Base-by-base conservation (phyloP, 2,329 filamentous ascomycete species). In the Simplicillium sp. region DNA sequence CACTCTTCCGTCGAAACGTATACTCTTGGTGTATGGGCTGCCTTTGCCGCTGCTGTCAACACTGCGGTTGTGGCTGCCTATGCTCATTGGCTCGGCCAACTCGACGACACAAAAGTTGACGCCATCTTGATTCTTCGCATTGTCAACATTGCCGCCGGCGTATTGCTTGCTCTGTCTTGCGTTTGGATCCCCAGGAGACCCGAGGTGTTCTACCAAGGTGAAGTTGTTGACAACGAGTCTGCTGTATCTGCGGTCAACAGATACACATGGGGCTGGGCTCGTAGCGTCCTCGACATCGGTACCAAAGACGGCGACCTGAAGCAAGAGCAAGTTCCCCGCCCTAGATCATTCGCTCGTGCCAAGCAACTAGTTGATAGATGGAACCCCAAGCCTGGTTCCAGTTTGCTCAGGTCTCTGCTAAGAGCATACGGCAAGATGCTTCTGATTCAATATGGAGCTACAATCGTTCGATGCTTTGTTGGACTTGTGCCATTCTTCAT, bases 401-500 rank as follows among this genome's bases (percentile, higher is more conserved):
- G 66, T 11, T 68, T 88, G 1, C 79, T 82, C 72, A 65, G 76
- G 39, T 73, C 75, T 1, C 52, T 88, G 3, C 49, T 81, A 4
- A 56, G 68, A 34, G 71, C 73, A 1, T 81, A 87, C 54, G 72
- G 71, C 45, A 57, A 57, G 17, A 56, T 65, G 1, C 66, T 89
- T 32, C 49, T 67, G 2, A 41, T 75, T 8, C 84, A 88, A 58
- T 80, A 75, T 64, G 36, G 61, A 2, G 54, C 84, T 7, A 77
- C 76, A 11, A 44, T 77, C 1, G 45, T 69, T 7, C 66, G 70
- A 15, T 73, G 75, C 8, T 49, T 81, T 25, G 50, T 83, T n/a
- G 77, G 77, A 41, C 80, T 88, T 43, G 72, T 76, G 0, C 85
- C 85, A 1, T 85, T 87, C 52, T 76, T 81, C 56, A 73, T 80